These are phyloP conservation scores for Lotus japonicus DNA, from an alignment of 306 rosid species.

Conservation along the genomic window DNA sequence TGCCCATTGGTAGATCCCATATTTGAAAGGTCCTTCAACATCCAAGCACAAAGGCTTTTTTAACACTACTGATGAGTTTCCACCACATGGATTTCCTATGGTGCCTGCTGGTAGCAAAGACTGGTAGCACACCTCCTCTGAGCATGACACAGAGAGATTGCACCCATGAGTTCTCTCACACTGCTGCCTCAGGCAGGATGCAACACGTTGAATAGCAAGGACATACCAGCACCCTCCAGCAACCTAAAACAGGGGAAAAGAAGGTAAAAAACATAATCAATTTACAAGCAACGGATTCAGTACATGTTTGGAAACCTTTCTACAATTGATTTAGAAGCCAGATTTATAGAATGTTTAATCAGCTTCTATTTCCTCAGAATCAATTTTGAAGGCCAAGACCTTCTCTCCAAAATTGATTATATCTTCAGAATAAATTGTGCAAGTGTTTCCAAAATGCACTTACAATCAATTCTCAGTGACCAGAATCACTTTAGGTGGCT, in stretches of 20 bases:
- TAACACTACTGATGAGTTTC: conserved; percentile 37
- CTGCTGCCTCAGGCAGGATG: conserved; percentile 71
- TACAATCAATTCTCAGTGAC: too few relatives aligned
- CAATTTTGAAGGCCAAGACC: too few relatives aligned
- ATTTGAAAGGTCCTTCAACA: conserved; percentile 63
- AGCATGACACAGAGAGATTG: conserved; percentile 66
- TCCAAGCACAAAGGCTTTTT: conserved; percentile 70
- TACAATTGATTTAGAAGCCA: too few relatives aligned
- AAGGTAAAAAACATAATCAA: neutral
- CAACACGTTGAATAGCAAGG: conserved; percentile 92
- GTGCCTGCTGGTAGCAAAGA: conserved; percentile 26
- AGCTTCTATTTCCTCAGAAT: too few relatives aligned
- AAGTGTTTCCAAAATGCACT: too few relatives aligned
- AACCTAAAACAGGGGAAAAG: conserved; percentile 38
- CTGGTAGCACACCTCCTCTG: conserved; percentile 75
- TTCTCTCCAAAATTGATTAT: too few relatives aligned
- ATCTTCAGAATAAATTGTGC: too few relatives aligned
- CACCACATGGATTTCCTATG: conserved; percentile 45
- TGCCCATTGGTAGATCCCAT: conserved; percentile 95
- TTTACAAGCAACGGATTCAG: neutral
- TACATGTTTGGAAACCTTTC: too few relatives aligned
- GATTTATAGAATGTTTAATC: too few relatives aligned
- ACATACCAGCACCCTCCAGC: conserved; percentile 99
- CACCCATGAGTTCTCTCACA: conserved; percentile 58
- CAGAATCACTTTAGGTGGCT: too few relatives aligned